These are phyloP conservation scores for Microdochium trichocladiopsis DNA, from an alignment of 2,329 filamentous ascomycete genomes.

Conservation along the genomic window DNA sequence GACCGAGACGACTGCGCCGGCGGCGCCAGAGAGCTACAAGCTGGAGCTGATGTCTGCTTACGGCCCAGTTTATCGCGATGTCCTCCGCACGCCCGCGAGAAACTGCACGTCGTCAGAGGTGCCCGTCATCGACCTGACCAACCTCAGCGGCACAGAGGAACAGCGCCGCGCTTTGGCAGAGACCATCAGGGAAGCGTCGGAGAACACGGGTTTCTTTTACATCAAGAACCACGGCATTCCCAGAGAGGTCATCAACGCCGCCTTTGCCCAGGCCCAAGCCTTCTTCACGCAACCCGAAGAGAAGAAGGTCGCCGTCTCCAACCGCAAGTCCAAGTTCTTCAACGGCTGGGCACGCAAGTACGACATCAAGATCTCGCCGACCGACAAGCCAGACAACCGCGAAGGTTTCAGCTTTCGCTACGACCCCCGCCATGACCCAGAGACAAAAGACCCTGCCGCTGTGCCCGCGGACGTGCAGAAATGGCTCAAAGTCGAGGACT, in stretches of 20 bases:
- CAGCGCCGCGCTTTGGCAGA: conserved; percentile 27
- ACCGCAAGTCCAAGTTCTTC: conserved; percentile 20
- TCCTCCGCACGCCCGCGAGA: conserved; percentile 31
- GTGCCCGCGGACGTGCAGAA: conserved; percentile 7
- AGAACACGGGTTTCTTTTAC: conserved; percentile 37
- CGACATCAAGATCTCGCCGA: background rate
- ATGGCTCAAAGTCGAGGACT: conserved; percentile 10
- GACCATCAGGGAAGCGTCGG: conserved; percentile 28
- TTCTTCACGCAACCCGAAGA: conserved; percentile 16
- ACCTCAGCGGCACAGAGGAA: conserved; percentile 23
- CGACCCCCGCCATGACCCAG: conserved; percentile 31
- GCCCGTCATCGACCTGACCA: conserved; percentile 35
- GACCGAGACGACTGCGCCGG: conserved; percentile 4
- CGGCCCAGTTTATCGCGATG: conserved; percentile 33
- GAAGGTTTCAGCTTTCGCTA: conserved; percentile 26
- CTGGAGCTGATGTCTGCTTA: conserved; percentile 35
- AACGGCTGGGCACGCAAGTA: conserved; percentile 24
- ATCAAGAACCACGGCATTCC: conserved; percentile 21
- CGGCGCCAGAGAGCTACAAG: conserved; percentile 11
- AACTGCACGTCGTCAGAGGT: conserved; percentile 32
- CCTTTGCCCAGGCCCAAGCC: conserved; percentile 10
- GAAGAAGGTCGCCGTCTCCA: conserved; percentile 9
- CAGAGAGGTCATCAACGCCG: conserved; percentile 20
- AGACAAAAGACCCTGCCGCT: background rate
- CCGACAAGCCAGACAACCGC: conserved; percentile 16